Conservation (phyloP, 2,329 filamentous ascomycete genomes). For the Zymoseptoria passerinii region DNA sequence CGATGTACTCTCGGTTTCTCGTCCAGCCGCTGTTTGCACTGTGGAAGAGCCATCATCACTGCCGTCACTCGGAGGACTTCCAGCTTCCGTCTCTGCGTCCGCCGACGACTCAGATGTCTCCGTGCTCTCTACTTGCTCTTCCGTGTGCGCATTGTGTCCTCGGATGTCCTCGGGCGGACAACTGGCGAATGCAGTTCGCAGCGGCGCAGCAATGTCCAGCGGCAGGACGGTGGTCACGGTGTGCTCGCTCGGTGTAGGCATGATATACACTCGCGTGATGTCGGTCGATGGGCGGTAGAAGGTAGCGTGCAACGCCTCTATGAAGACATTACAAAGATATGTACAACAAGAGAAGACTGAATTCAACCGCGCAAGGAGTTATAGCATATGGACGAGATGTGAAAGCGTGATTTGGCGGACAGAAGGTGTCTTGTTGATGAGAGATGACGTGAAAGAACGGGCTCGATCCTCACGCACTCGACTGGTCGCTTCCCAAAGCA, state of each 20-base stretch:
- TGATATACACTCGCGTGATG: slow-evolving; percentile 19
- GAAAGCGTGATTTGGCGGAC: background rate
- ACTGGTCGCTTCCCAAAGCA: background rate
- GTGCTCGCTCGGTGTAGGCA: slow-evolving; percentile 20
- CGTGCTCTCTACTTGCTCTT: slow-evolving; percentile 23
- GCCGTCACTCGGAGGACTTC: background rate
- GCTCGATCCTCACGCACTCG: background rate
- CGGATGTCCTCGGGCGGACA: slow-evolving; percentile 33
- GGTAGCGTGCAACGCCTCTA: slow-evolving; percentile 4
- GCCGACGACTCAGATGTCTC: slow-evolving; percentile 6
- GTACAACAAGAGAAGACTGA: slow-evolving; percentile 4
- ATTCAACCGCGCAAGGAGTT: slow-evolving; percentile 4
- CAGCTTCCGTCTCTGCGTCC: slow-evolving; percentile 3
- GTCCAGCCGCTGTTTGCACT: background rate
- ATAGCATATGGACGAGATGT: background rate
- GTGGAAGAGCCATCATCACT: background rate
- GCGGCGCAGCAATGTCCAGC: slow-evolving; percentile 3
- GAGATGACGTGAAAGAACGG: background rate
- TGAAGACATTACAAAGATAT: slow-evolving; percentile 12
- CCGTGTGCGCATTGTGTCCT: slow-evolving; percentile 18
- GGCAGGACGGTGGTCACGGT: slow-evolving; percentile 1
- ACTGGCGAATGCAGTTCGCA: slow-evolving; percentile 26
- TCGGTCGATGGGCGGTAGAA: slow-evolving; percentile 5
- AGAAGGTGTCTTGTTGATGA: background rate
- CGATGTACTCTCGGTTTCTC: slow-evolving; percentile 22